phyloP scores from a whole-genome alignment of 1,284 basidiomycete genomes.

The Malassezia slooffiae region DNA sequence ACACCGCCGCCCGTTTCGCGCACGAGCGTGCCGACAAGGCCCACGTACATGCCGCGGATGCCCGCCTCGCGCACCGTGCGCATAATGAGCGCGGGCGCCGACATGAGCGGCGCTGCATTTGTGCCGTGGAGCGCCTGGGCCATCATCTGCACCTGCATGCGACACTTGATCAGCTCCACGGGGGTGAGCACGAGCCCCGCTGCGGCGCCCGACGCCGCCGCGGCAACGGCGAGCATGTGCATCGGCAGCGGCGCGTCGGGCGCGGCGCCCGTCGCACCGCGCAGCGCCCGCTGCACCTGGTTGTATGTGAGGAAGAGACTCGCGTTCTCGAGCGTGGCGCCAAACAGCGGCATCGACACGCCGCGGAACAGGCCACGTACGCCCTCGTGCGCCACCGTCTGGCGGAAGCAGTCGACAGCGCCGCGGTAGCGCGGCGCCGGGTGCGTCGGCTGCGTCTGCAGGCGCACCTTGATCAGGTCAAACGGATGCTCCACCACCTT shows the following conservation, averaged over 20 bases:
- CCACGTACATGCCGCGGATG: slow-evolving; percentile 69
- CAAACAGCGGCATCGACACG: slow-evolving; percentile 72
- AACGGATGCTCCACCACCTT: slow-evolving; percentile 45
- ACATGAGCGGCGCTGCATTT: not conserved
- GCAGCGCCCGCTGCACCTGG: slow-evolving; percentile 63
- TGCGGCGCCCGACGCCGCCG: slow-evolving; percentile 66
- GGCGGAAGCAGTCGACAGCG: slow-evolving; percentile 38
- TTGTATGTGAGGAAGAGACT: slow-evolving; percentile 75
- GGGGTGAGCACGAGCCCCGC: slow-evolving; percentile 79
- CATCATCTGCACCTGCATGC: slow-evolving; percentile 89
- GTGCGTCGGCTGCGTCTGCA: slow-evolving; percentile 39
- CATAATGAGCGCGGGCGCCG: slow-evolving; percentile 56
- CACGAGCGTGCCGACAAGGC: slow-evolving; percentile 66
- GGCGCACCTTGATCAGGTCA: slow-evolving; percentile 42
- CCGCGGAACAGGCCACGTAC: slow-evolving; percentile 50
- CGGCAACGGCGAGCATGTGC: slow-evolving; percentile 61
- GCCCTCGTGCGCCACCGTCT: slow-evolving; percentile 33
- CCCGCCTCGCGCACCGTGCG: slow-evolving; percentile 60
- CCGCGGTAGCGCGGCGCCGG: slow-evolving; percentile 27
- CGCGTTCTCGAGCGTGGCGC: slow-evolving; percentile 84
- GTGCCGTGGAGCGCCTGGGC: slow-evolving; percentile 44
- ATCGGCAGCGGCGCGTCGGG: slow-evolving; percentile 47
- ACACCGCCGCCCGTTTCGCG: slow-evolving; percentile 76
- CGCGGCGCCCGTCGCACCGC: slow-evolving; percentile 25
- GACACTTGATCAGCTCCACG: slow-evolving; percentile 82